phyloP scores from a whole-genome alignment of 768 basidiomycete genomes.

The Porphyrellus cyaneotinctus region DNA sequence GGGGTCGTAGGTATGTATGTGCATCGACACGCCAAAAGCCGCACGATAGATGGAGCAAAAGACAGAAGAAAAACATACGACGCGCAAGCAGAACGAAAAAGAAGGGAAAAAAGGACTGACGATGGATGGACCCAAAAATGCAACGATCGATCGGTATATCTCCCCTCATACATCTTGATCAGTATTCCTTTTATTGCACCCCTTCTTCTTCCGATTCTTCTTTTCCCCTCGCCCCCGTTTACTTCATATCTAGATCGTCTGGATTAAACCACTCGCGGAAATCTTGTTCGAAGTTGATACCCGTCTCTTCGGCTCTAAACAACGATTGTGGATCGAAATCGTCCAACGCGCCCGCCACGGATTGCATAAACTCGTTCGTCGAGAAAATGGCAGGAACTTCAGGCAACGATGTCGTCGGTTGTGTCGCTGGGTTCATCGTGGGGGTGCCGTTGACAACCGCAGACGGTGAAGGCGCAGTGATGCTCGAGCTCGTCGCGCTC shows the following conservation, averaged over 20 bases:
- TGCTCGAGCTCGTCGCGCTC: conserved; percentile 28
- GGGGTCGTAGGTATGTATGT: conserved; percentile 10
- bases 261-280: conserved; percentile 76
- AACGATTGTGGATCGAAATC: conserved; percentile 34
- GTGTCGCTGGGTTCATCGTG: conserved; percentile 26
- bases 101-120: conserved; percentile 2
- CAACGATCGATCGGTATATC: conserved; percentile 5
- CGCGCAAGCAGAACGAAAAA: not conserved
- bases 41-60: conserved; percentile 11
- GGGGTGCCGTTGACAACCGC: conserved; percentile 32
- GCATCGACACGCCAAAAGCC: conserved; percentile 10
- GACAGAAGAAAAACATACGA: conserved; percentile 3
- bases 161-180: conserved; percentile 6
- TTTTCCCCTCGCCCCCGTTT: not conserved
- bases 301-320: conserved; percentile 43
- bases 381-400: conserved; percentile 24
- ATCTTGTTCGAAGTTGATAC: conserved; percentile 64
- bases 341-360: conserved; percentile 38
- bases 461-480: conserved; percentile 38
- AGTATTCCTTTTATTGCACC: not conserved
- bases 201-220: conserved; percentile 3
- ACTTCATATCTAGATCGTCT: conserved; percentile 37
- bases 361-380: conserved; percentile 44
- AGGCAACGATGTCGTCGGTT: conserved; percentile 23
- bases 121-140: conserved; percentile 9